Percentiles rank a stretch among this genome's conserved stretches.
Evolutionary conservation across 306 rosid genomes (phyloP).

Genomic region (Acmispon strigosus): DNA sequence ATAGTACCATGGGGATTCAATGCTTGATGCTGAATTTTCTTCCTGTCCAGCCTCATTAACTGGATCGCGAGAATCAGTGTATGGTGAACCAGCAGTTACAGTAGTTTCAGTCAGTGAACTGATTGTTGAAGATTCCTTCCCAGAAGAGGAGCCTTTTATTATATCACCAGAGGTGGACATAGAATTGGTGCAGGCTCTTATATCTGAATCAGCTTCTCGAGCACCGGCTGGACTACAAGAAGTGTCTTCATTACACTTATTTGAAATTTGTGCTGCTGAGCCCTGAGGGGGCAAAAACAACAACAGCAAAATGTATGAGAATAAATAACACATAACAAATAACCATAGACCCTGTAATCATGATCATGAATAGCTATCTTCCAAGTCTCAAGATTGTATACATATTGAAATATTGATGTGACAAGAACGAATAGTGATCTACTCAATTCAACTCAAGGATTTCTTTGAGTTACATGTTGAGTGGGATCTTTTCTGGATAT

Average conservation of each 20-base stretch:
- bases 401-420: background rate
- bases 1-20: constrained; percentile 94
- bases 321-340: constrained; percentile 11
- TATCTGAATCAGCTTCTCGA: constrained; percentile 43
- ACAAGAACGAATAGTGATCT: constrained; percentile 7
- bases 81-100: constrained; percentile 19
- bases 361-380: constrained; percentile 11
- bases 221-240: constrained; percentile 34
- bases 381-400: background rate
- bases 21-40: constrained; percentile 51
- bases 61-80: constrained; percentile 26
- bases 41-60: constrained; percentile 47
- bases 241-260: constrained; percentile 32
- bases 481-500: constrained; percentile 4
- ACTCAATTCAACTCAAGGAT: constrained; percentile 16
- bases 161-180: constrained; percentile 32
- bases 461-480: background rate
- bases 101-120: constrained; percentile 41
- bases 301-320: constrained; percentile 7
- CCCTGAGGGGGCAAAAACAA: constrained; percentile 46
- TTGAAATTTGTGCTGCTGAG: constrained; percentile 36
- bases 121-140: constrained; percentile 35
- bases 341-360: constrained; percentile 5
- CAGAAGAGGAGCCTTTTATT: constrained; percentile 33
- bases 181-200: constrained; percentile 35